Conservation (phyloP, 768 basidiomycete genomes). For the Mycena rosella region DNA sequence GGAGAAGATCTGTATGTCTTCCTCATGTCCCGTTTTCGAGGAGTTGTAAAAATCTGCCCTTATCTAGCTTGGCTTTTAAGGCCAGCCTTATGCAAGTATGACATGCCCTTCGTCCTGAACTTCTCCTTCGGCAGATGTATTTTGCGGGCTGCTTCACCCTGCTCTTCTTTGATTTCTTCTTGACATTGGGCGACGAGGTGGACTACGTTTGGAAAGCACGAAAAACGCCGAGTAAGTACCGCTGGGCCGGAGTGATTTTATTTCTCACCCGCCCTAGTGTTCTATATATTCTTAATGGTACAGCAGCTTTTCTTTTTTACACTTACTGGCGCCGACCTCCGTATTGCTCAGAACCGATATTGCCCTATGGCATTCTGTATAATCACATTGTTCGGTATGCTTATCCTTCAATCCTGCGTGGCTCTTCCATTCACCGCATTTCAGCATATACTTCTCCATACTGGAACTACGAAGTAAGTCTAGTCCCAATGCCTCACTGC, state of each 20-base stretch:
- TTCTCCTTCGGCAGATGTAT: constrained; percentile 35
- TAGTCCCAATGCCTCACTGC: neutral
- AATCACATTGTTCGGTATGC: constrained; percentile 44
- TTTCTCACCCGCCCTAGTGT: constrained; percentile 20
- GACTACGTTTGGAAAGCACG: constrained; percentile 40
- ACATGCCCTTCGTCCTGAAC: neutral
- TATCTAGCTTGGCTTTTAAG: constrained; percentile 28
- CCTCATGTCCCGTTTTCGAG: neutral
- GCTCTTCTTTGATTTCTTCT: constrained; percentile 43
- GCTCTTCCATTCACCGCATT: constrained; percentile 1
- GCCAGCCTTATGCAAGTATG: neutral
- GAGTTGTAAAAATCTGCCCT: neutral
- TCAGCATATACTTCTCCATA: constrained; percentile 43
- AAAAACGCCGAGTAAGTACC: constrained; percentile 33
- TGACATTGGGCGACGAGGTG: constrained; percentile 41
- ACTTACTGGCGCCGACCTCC: neutral
- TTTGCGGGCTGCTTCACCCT: constrained; percentile 39
- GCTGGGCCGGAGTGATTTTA: too few species aligned
- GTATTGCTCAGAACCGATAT: constrained; percentile 39
- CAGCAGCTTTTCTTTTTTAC: neutral
- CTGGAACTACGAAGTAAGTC: constrained; percentile 42
- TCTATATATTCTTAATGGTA: constrained; percentile 37
- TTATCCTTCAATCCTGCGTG: neutral
- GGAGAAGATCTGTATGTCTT: constrained; percentile 31
- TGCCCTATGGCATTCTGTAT: constrained; percentile 43